phyloP scores from a whole-genome alignment of 2,329 filamentous ascomycete species.

The Apiospora koreana region DNA sequence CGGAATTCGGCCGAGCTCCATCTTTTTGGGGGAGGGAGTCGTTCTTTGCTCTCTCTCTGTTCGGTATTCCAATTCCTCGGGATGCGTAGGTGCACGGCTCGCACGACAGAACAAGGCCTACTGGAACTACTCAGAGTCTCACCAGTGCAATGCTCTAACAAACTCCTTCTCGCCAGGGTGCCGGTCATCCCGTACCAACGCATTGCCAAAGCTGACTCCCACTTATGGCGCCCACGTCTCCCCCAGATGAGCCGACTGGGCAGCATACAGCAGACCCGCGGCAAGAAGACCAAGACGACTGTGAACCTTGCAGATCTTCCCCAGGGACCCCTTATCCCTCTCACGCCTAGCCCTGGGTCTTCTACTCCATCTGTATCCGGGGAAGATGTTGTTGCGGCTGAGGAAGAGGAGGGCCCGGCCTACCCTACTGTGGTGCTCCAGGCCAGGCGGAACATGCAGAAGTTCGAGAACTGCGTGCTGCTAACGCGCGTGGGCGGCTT shows the following conservation, averaged over 20 bases:
- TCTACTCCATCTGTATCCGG: neutral
- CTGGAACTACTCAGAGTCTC: slow-evolving; percentile 5
- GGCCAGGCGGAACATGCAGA: slow-evolving; percentile 84
- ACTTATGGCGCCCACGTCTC: neutral
- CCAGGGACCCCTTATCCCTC: neutral
- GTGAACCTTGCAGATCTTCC: slow-evolving; percentile 10
- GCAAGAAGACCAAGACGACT: slow-evolving; percentile 55
- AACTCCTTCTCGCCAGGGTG: neutral
- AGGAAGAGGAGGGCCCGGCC: slow-evolving; percentile 28
- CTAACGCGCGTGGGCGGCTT: slow-evolving; percentile 93
- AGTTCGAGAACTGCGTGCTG: slow-evolving; percentile 87
- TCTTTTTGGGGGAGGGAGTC: neutral
- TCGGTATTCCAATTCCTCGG: neutral
- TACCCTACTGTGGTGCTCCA: slow-evolving; percentile 92
- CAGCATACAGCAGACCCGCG: slow-evolving; percentile 35
- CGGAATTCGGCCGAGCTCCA: neutral
- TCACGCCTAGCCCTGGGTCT: neutral
- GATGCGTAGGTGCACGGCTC: neutral
- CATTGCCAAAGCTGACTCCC: neutral
- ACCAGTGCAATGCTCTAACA: neutral
- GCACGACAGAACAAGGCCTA: neutral
- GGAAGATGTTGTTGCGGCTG: neutral
- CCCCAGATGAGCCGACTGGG: neutral
- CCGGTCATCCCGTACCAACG: neutral
- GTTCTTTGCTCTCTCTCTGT: neutral